Evolutionary conservation across 352 stramenopile genomes (phyloP).

Genomic region (Pythium angustatum): DNA sequence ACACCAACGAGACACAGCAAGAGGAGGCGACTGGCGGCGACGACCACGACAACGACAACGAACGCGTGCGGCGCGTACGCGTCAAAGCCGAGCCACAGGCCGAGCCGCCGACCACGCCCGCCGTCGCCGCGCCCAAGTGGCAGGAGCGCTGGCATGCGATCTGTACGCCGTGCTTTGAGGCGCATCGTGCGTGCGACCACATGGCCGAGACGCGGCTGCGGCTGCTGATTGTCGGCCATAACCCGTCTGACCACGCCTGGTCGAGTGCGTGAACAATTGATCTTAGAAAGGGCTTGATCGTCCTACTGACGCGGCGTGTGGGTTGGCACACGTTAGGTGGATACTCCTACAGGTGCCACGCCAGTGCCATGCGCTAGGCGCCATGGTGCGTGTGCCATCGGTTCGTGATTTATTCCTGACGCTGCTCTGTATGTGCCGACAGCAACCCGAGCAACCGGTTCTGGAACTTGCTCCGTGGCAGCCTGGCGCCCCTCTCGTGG

Average conservation of each 20-base stretch:
- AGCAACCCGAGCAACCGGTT: constrained; percentile 88
- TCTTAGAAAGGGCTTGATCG: no score
- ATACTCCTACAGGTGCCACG: constrained; percentile 57
- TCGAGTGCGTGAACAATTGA: constrained; percentile 11
- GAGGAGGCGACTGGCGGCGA: not conserved
- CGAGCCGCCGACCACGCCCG: constrained; percentile 11
- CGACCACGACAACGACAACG: not conserved
- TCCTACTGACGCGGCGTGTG: no score
- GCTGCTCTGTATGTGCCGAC: no score
- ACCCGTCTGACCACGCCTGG: constrained; percentile 90
- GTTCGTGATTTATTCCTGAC: no score
- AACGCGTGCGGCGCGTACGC: constrained; percentile 5
- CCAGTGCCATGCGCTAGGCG: not conserved
- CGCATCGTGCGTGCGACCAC: constrained; percentile 53
- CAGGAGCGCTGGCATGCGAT: constrained; percentile 84
- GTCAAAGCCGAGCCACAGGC: constrained; percentile 21
- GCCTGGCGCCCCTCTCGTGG: constrained; percentile 54
- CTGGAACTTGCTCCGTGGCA: constrained; percentile 84
- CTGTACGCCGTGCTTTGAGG: constrained; percentile 69
- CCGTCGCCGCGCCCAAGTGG: constrained; percentile 45
- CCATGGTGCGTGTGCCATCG: no score
- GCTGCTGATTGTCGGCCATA: constrained; percentile 87
- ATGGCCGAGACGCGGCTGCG: constrained; percentile 61
- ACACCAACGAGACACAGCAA: not conserved
- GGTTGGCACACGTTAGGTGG: constrained; percentile 29